Evolutionary conservation across 257 asterid genomes (phyloP).

Genomic region (Asclepias syriaca): DNA sequence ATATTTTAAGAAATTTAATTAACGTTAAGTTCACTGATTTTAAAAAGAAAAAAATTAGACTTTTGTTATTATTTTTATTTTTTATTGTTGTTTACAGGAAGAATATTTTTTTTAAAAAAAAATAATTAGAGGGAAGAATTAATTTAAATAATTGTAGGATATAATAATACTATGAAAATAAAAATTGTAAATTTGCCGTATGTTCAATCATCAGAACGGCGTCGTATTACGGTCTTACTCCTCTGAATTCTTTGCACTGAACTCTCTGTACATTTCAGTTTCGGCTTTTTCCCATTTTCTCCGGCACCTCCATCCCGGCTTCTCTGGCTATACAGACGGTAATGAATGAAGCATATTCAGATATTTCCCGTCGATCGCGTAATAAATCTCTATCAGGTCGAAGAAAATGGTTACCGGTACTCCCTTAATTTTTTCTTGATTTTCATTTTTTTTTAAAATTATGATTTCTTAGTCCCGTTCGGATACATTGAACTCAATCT

Average conservation of each 20-base stretch:
- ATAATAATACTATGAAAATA: too few relatives aligned
- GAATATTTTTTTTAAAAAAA: too few relatives aligned
- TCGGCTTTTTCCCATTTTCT: background rate
- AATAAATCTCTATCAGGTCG: background rate
- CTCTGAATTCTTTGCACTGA: background rate
- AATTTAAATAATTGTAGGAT: too few relatives aligned
- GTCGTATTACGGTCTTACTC: background rate
- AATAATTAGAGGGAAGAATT: too few relatives aligned
- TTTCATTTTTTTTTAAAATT: background rate
- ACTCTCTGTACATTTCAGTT: background rate
- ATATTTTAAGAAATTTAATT: too few relatives aligned
- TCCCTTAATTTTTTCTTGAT: background rate
- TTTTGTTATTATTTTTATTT: too few relatives aligned
- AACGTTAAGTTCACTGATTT: too few relatives aligned
- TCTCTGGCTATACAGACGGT: background rate
- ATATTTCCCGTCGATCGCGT: background rate
- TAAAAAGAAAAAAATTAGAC: too few relatives aligned
- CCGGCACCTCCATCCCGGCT: background rate
- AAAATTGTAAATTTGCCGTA: too few relatives aligned
- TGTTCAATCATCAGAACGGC: background rate
- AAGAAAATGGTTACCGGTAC: constrained; percentile 6
- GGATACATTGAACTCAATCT: background rate
- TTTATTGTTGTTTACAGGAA: too few relatives aligned
- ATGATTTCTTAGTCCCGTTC: background rate
- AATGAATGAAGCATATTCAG: background rate